A percentile compares a stretch with the other conserved stretches of the same genome.
phyloP scores from a whole-genome alignment of 2,329 filamentous ascomycete species.

The Epichloe typhina region DNA sequence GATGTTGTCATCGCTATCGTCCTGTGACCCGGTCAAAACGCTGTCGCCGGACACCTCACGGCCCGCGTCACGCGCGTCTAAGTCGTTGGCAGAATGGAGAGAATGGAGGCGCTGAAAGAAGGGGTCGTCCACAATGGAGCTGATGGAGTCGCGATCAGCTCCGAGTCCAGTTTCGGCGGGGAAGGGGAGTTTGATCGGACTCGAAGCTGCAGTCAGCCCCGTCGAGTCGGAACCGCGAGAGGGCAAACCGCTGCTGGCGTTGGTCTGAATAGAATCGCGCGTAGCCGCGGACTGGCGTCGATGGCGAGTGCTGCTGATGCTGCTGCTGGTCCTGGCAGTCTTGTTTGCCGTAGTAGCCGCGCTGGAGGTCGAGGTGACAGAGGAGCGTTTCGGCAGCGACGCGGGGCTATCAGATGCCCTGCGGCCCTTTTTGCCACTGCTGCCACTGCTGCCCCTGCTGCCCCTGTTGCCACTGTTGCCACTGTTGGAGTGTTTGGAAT shows the following conservation, averaged over 20 bases:
- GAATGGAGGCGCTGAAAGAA: constrained; percentile 37
- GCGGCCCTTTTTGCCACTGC: constrained; percentile 9
- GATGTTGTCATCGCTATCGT: constrained; percentile 27
- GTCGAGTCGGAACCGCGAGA: constrained; percentile 6
- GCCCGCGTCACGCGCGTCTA: constrained; percentile 13
- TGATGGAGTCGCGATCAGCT: constrained; percentile 32
- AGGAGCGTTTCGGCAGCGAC: constrained; percentile 6
- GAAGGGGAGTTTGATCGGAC: constrained; percentile 8
- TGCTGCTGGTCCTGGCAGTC: constrained; percentile 3
- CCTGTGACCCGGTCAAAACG: constrained; percentile 14
- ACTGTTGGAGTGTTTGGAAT: constrained; percentile 13
- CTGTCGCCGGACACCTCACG: constrained; percentile 12
- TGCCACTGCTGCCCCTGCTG: constrained; percentile 8
- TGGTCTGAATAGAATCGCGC: constrained; percentile 13
- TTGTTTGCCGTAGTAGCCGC: not conserved
- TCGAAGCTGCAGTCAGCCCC: constrained; percentile 5
- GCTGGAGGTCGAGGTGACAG: constrained; percentile 1
- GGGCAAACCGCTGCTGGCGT: constrained; percentile 9
- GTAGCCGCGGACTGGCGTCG: constrained; percentile 10
- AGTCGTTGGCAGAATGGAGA: constrained; percentile 22
- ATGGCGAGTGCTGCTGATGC: not conserved
- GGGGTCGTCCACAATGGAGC: constrained; percentile 41
- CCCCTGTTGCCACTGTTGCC: constrained; percentile 9
- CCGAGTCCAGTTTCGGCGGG: constrained; percentile 13
- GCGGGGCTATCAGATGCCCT: constrained; percentile 9